Percentiles rank a stretch among this genome's conserved stretches.
Evolutionary conservation across 371 early-diverging fungal species (phyloP).

Genomic region (Chytridiales sp.): DNA sequence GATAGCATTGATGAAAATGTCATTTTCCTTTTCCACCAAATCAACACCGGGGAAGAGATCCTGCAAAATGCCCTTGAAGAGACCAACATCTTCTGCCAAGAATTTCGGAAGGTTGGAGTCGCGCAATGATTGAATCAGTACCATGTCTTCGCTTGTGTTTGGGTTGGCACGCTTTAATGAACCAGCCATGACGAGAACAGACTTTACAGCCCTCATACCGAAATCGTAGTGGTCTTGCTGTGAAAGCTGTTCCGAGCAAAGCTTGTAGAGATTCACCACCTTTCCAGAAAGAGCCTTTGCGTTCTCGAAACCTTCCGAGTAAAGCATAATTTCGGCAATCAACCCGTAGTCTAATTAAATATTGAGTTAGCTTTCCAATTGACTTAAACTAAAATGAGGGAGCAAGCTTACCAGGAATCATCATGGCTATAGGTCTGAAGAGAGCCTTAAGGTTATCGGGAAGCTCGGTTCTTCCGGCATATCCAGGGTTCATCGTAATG

Average conservation of each 20-base stretch:
- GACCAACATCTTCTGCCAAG: constrained; percentile 47
- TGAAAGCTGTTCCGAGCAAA: constrained; percentile 53
- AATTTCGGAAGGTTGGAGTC: constrained; percentile 55
- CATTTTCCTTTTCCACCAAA: constrained; percentile 45
- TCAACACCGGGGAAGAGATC: constrained; percentile 49
- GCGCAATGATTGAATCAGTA: constrained; percentile 42
- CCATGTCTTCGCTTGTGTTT: constrained; percentile 44
- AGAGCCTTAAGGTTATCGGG: constrained; percentile 55
- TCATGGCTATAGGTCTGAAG: constrained; percentile 56
- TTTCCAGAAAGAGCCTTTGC: constrained; percentile 50
- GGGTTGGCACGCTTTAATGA: constrained; percentile 45
- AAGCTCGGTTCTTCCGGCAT: constrained; percentile 54
- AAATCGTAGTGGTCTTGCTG: constrained; percentile 54
- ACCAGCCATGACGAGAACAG: constrained; percentile 52
- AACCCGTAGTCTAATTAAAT: constrained; percentile 40
- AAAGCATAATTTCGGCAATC: constrained; percentile 56
- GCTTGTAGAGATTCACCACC: constrained; percentile 51
- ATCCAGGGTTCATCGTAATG: constrained; percentile 61
- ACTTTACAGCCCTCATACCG: constrained; percentile 56
- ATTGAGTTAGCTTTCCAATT: not conserved
- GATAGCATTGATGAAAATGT: constrained; percentile 30
- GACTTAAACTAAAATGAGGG: not conserved
- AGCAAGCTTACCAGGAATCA: constrained; percentile 43
- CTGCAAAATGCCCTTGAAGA: constrained; percentile 48
- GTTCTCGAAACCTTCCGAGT: constrained; percentile 55